Evolutionary conservation across 2,329 filamentous ascomycete genomes (phyloP).

Genomic region (Cladophialophora psammophila): DNA sequence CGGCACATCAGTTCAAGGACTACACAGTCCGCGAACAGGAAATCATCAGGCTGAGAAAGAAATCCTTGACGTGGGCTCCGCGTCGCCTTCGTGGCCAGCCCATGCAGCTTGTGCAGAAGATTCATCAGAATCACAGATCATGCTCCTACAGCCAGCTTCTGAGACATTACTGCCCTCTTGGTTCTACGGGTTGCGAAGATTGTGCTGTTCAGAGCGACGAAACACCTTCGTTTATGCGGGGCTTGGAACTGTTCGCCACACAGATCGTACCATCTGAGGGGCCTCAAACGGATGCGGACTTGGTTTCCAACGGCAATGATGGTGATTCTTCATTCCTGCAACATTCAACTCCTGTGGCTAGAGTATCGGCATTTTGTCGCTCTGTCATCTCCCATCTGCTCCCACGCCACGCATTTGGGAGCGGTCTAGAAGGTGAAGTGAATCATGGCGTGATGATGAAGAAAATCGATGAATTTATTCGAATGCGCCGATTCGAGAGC

Average conservation of each 20-base stretch:
- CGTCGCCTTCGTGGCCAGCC: slow-evolving; percentile 68
- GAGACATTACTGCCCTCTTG: slow-evolving; percentile 76
- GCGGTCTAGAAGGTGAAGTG: slow-evolving; percentile 56
- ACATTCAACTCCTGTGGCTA: slow-evolving; percentile 67
- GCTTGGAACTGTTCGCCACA: slow-evolving; percentile 19
- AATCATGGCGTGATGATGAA: slow-evolving; percentile 71
- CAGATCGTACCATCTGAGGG: slow-evolving; percentile 17
- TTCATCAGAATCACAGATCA: slow-evolving; percentile 74
- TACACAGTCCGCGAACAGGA: slow-evolving; percentile 87
- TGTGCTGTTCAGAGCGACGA: slow-evolving; percentile 46
- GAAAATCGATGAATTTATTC: slow-evolving; percentile 79
- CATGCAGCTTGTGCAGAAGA: slow-evolving; percentile 66
- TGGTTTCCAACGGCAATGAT: slow-evolving; percentile 7
- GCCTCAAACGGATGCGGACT: not conserved
- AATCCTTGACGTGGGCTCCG: slow-evolving; percentile 41
- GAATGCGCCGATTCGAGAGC: slow-evolving; percentile 79
- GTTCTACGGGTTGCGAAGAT: not conserved
- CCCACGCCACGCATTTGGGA: slow-evolving; percentile 77
- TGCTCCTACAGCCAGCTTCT: slow-evolving; percentile 84
- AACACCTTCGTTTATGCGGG: not conserved
- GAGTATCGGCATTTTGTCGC: slow-evolving; percentile 87
- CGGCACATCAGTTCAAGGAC: slow-evolving; percentile 77
- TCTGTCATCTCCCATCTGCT: slow-evolving; percentile 76
- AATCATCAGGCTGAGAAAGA: slow-evolving; percentile 55
- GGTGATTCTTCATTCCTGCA: slow-evolving; percentile 30